Evolutionary conservation across 2,329 filamentous ascomycete species (phyloP).

Genomic region (Grosmannia penicillata): DNA sequence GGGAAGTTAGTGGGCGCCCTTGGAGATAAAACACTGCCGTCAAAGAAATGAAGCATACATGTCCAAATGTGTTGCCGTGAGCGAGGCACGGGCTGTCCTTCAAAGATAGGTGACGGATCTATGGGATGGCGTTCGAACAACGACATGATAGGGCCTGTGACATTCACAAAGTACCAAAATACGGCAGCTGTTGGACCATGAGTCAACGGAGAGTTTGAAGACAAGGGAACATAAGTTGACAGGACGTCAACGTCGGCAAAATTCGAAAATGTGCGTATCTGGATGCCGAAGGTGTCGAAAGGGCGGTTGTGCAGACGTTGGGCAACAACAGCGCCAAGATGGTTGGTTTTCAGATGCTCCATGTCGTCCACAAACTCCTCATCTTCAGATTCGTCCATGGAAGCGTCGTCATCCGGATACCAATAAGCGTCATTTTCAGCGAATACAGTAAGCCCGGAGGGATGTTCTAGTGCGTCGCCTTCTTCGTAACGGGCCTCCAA

Average conservation of each 20-base stretch:
- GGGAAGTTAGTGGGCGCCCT: no score
- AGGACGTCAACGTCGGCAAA: slow-evolving; percentile 36
- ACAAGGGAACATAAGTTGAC: slow-evolving; percentile 51
- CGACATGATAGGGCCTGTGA: slow-evolving; percentile 74
- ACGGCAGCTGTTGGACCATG: slow-evolving; percentile 68
- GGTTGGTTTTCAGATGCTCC: slow-evolving; percentile 20
- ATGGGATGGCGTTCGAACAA: slow-evolving; percentile 73
- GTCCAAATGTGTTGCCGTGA: slow-evolving; percentile 53
- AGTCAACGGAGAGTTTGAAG: slow-evolving; percentile 56
- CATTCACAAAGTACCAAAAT: slow-evolving; percentile 84
- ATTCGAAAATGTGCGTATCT: slow-evolving; percentile 32
- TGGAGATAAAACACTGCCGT: neutral
- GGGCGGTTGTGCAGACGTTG: slow-evolving; percentile 18
- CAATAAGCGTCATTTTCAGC: slow-evolving; percentile 25
- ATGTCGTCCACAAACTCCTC: slow-evolving; percentile 28
- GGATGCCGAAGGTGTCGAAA: slow-evolving; percentile 27
- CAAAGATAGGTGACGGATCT: slow-evolving; percentile 54
- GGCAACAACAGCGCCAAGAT: slow-evolving; percentile 24
- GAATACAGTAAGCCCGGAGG: neutral
- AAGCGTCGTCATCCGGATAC: slow-evolving; percentile 45
- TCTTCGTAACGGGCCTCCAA: no score
- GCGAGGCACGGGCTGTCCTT: slow-evolving; percentile 42
- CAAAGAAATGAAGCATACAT: slow-evolving; percentile 26
- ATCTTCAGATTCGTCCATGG: slow-evolving; percentile 46
- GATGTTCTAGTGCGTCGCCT: no score